Base-by-base conservation (phyloP, 306 rosid genomes). In the Clitoria ternatea region DNA sequence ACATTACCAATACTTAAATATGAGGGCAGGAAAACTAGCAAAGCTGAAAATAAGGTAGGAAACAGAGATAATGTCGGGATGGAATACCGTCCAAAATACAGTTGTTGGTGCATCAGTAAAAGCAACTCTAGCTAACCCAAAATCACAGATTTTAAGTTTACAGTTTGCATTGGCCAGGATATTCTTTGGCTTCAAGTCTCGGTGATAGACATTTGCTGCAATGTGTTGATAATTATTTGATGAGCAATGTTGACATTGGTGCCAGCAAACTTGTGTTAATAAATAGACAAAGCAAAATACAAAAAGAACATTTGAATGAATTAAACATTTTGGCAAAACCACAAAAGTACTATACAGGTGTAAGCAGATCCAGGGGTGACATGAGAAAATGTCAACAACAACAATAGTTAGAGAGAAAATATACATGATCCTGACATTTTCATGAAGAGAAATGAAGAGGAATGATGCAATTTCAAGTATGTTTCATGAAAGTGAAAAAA, bases 101-200 rank as follows among this genome's bases (percentile, higher is more conserved):
- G 97, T 90, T 5, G 92, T 73, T 35, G 97, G 98, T 4, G 98
- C 85, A 77, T 93, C 97, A 76, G 47, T 88, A 80, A 88, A 93
- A 9, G 98, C 96, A 65, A 88, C 98, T 84, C 98, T 86, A 13
- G 97, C 98, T 69, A 93, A 85, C 69, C 98, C 98, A 79, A 93
- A 93, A 81, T 93, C 98, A 69, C 98, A 93, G 20, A 93, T 87
- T 83, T 93, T 93, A 61, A 93, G 96, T 80, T 93, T 93, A 80
- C 97, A 90, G 85, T 93, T 93, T 66, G 98, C 96, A 72, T 93
- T 93, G 65, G 97, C 98, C 80, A 93, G 84, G 77, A 93, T 93
- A 82, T 93, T 93, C 86, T 93, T 93, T 10, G 98, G 98, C 78
- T 93, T 90, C 76, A 93, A 81, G 78, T 93, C 98, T 78, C 97